These are phyloP conservation scores for Oldenlandia corymbosa DNA, from an alignment of 257 asterid species.

Conservation along the genomic window DNA sequence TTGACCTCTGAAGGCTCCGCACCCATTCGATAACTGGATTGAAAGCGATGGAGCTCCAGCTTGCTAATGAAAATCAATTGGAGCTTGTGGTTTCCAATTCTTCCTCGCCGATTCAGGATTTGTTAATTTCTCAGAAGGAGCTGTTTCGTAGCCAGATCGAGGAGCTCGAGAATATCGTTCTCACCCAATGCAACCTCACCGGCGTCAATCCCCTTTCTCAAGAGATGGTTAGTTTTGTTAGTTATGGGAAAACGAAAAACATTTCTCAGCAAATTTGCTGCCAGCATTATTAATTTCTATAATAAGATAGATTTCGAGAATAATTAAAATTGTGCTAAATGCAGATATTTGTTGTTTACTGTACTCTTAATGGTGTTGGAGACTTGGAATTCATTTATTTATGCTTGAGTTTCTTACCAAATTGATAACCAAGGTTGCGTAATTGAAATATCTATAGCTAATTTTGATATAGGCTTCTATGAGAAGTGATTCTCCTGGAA, in stretches of 20 bases:
- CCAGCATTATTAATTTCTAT: background rate
- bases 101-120: constrained; percentile 44
- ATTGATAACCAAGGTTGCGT: background rate
- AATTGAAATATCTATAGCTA: background rate
- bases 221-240: constrained; percentile 62
- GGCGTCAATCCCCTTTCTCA: constrained; percentile 97
- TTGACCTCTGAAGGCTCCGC: background rate
- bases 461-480: background rate
- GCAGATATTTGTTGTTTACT: background rate
- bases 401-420: background rate
- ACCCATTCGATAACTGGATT: background rate
- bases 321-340: background rate
- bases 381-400: too few relatives aligned
- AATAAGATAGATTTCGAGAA: background rate
- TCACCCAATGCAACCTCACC: constrained; percentile 76
- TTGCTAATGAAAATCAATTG: constrained; percentile 34
- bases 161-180: constrained; percentile 65
- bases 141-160: constrained; percentile 62
- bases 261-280: background rate
- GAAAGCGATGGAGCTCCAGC: constrained; percentile 48
- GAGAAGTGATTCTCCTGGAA: background rate
- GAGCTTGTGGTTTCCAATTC: constrained; percentile 36
- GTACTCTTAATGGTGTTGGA: background rate
- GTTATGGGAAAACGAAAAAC: too few relatives aligned
- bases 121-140: constrained; percentile 59